A percentile compares a stretch with the other conserved stretches of the same genome.
phyloP scores from a whole-genome alignment of 257 asterid genomes.

The Nicotiana noctiflora region DNA sequence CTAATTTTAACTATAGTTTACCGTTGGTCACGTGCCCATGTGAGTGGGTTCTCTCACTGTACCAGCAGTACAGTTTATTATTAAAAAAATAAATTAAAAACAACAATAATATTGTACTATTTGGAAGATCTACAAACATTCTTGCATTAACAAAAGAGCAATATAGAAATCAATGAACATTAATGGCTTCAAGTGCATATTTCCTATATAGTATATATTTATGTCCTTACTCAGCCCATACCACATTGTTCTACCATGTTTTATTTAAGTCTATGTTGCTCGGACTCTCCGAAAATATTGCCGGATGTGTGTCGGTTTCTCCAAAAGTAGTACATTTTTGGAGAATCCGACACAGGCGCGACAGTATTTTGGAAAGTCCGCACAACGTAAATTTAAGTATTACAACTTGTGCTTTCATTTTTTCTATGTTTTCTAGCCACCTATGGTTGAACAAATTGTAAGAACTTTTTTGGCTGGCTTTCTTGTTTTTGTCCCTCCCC shows the following conservation, averaged over 20 bases:
- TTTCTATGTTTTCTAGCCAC: not conserved
- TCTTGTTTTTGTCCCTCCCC: not conserved
- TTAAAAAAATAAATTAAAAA: not conserved
- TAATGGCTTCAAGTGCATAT: constrained; percentile 14
- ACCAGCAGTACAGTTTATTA: not conserved
- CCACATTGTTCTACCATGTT: not conserved
- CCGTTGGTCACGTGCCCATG: constrained; percentile 43
- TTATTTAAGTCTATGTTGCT: not conserved
- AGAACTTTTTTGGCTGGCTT: not conserved
- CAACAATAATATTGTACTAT: not conserved
- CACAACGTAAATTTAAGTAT: too few species aligned
- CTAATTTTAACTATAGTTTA: constrained; percentile 1
- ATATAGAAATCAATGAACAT: constrained; percentile 21
- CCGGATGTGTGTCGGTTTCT: too few species aligned
- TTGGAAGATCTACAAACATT: constrained; percentile 33
- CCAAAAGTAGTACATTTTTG: too few species aligned
- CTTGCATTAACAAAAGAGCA: constrained; percentile 10
- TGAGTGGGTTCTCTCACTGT: constrained; percentile 29
- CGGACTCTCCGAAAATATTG: too few species aligned
- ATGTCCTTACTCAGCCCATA: constrained; percentile 2
- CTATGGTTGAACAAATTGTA: not conserved
- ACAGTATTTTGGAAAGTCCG: too few species aligned
- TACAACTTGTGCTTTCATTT: not conserved
- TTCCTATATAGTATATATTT: not conserved
- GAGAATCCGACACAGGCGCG: too few species aligned